Evolutionary conservation across 1,139 yeast species (phyloP), one percentile per base, ranked within the genome.

Genomic region (Meyerozyma sp.): DNA sequence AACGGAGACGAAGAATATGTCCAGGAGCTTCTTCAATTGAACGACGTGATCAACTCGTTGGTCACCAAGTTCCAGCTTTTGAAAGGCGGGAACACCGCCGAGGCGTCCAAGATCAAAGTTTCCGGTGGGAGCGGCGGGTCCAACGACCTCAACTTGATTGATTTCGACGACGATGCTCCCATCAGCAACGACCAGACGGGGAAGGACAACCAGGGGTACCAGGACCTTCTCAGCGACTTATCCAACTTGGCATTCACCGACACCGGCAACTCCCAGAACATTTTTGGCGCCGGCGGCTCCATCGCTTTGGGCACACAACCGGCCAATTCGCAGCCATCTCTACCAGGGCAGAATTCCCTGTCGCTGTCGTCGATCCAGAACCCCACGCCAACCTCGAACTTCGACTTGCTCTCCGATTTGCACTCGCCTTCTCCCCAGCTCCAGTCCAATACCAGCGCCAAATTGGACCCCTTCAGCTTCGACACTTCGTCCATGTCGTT

Each of bases 11-110:
- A 80, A 51, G 82, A 73, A 23, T 79, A 86, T 14, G 86, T 89
- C 39, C 73, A 72, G 43, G 82, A 79, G 47, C 69, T 93, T 46
- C 70, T 88, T 44, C 73, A 73, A 25, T 72, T 93, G 48, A 89
- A 89, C 60, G 97, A 89, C 59, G 77, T 78, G 47, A 84, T 91
- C 50, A 85, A 88, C 56, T 72, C 79, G 10, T 75, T 89, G 44
- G 66, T 89, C 43, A 73, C 75, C 42, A 89, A 88, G 63, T 89
- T 78, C 65, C 79, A 75, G 44, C 68, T 81, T 28, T 69, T 89
- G 56, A 82, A 79, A 58, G 65, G 73, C 39, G 95, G 95, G 35
- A 79, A 86, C 49, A 61, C 73, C 20, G 72, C 69, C 20, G 79
- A 72, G 47, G 95, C 95, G 8, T 64, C 81, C 1, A 67, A 75